phyloP scores from a whole-genome alignment of 805 yeast species.

The Candida maltosa region DNA sequence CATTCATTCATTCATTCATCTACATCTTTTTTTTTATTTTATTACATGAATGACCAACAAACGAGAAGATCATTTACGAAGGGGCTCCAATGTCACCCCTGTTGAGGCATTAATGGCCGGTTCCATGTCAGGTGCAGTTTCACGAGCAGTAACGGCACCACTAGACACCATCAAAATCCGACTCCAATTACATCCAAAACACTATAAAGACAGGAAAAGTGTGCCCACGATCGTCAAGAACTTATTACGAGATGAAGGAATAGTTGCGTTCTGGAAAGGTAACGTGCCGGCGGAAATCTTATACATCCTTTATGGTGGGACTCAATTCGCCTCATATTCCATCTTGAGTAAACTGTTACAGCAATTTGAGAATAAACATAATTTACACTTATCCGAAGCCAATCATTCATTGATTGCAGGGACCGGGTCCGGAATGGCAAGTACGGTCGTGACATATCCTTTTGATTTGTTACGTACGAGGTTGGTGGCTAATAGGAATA shows the following conservation, averaged over 20 bases:
- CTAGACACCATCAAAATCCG: slow-evolving; percentile 76
- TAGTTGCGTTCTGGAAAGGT: slow-evolving; percentile 89
- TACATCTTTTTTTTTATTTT: too few species aligned
- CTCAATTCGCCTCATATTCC: slow-evolving; percentile 76
- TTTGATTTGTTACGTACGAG: slow-evolving; percentile 87
- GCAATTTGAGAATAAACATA: slow-evolving; percentile 17
- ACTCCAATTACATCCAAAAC: slow-evolving; percentile 53
- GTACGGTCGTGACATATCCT: slow-evolving; percentile 80
- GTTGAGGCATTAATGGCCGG: slow-evolving; percentile 65
- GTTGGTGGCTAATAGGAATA: slow-evolving; percentile 60
- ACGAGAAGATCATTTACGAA: slow-evolving; percentile 44
- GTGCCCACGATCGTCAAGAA: slow-evolving; percentile 33
- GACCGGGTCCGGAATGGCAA: slow-evolving; percentile 68
- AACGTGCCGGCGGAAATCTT: slow-evolving; percentile 87
- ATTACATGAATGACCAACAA: too few species aligned
- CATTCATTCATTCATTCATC: too few species aligned
- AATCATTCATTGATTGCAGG: slow-evolving; percentile 61
- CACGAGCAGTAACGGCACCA: slow-evolving; percentile 69
- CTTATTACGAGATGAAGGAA: slow-evolving; percentile 62
- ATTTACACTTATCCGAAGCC: slow-evolving; percentile 26
- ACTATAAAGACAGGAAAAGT: slow-evolving; percentile 20
- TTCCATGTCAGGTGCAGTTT: slow-evolving; percentile 60
- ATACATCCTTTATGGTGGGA: slow-evolving; percentile 81
- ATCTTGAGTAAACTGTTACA: slow-evolving; percentile 45
- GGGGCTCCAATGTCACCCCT: slow-evolving; percentile 52